phyloP scores from a whole-genome alignment of 179 eudicot genomes.

The Silene coronaria region DNA sequence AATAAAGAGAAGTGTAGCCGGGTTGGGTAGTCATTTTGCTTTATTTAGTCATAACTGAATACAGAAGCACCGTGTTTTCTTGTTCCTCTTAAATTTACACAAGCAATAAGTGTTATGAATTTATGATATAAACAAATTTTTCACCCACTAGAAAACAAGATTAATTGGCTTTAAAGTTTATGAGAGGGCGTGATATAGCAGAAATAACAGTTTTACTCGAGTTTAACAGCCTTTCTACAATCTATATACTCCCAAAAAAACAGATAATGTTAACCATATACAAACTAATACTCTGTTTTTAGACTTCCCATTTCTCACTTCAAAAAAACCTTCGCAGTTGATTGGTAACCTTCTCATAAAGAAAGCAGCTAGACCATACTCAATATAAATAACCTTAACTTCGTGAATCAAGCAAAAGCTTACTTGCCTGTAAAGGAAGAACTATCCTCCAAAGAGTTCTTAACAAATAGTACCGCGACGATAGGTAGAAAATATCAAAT shows the following conservation, averaged over 20 bases:
- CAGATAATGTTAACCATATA: neutral
- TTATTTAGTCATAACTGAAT: too few species aligned
- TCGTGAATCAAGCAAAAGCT: conserved; percentile 19
- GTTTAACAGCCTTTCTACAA: conserved; percentile 1
- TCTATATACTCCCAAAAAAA: neutral
- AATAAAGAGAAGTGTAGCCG: too few species aligned
- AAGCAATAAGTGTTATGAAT: too few species aligned
- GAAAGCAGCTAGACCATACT: neutral
- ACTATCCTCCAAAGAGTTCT: conserved; percentile 93
- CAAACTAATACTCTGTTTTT: neutral
- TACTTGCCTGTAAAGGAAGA: conserved; percentile 92
- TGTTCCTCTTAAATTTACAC: too few species aligned
- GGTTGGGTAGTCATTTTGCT: neutral
- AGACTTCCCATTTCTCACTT: neutral
- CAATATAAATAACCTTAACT: neutral
- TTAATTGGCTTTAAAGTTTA: neutral
- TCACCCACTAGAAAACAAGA: too few species aligned
- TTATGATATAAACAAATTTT: too few species aligned
- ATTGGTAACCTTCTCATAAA: too few species aligned
- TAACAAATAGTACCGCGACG: conserved; percentile 78
- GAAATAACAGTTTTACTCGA: neutral
- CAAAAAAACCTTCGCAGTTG: neutral
- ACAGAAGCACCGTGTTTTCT: too few species aligned
- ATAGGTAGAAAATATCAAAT: conserved; percentile 80
- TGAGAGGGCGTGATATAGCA: neutral